Percentiles rank a stretch among this genome's conserved stretches.
Evolutionary conservation across 257 asterid species (phyloP).

Genomic region (Solanum verrucosum): DNA sequence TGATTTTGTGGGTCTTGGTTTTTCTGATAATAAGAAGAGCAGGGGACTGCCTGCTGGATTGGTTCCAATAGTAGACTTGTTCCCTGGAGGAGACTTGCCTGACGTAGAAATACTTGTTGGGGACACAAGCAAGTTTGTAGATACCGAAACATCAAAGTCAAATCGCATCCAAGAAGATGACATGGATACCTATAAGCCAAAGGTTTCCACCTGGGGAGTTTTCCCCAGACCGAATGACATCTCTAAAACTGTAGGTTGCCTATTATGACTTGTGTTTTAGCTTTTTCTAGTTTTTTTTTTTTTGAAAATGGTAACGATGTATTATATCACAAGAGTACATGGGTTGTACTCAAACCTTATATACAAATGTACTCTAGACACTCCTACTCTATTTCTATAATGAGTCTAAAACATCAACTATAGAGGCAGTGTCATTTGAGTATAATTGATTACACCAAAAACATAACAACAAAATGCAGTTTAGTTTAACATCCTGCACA

Average conservation of each 20-base stretch:
- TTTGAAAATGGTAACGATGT: no score
- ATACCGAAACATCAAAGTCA: conserved; percentile 11
- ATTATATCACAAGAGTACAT: no score
- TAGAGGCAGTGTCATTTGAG: no score
- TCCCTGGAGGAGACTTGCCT: conserved; percentile 51
- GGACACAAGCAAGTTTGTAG: conserved; percentile 55
- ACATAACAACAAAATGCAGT: no score
- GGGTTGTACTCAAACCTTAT: no score
- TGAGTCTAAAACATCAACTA: no score
- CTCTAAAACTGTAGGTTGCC: conserved; percentile 58
- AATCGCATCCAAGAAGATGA: conserved; percentile 23
- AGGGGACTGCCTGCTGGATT: conserved; percentile 78
- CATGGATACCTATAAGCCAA: conserved; percentile 62
- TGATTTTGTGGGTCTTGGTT: conserved; percentile 84
- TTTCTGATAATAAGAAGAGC: conserved; percentile 67
- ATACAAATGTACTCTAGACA: no score
- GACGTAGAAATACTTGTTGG: conserved; percentile 85
- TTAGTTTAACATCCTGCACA: no score
- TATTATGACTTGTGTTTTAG: background rate
- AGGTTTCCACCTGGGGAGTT: conserved; percentile 97
- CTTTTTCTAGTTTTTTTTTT: no score
- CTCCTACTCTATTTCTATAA: no score
- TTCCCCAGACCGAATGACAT: conserved; percentile 87
- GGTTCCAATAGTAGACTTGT: conserved; percentile 47
- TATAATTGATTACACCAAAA: no score